A percentile compares a stretch with the other conserved stretches of the same genome.
These are phyloP conservation scores for Coniferiporia weirii DNA, from an alignment of 1,284 basidiomycete genomes.

Conservation along the genomic window DNA sequence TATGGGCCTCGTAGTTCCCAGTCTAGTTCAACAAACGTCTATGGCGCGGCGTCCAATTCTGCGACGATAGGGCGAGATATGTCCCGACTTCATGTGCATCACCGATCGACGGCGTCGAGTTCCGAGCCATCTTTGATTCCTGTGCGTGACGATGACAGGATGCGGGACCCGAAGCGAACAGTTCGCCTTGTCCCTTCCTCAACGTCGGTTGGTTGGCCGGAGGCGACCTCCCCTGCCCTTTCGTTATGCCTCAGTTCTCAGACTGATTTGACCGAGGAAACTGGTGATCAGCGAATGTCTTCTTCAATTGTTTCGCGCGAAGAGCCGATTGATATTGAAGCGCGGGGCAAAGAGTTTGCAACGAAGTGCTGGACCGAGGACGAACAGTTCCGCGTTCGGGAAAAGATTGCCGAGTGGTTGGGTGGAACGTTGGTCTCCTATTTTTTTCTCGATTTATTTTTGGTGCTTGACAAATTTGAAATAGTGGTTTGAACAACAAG, in stretches of 20 bases:
- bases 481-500: constrained; percentile 72
- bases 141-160: constrained; percentile 36
- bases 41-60: constrained; percentile 26
- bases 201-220: constrained; percentile 20
- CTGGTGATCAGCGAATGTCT: constrained; percentile 4
- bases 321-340: constrained; percentile 51
- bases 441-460: constrained; percentile 9
- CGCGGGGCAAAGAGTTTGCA: constrained; percentile 70
- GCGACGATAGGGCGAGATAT: constrained; percentile 40
- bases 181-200: constrained; percentile 20
- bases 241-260: constrained; percentile 38
- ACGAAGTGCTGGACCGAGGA: constrained; percentile 85
- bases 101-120: constrained; percentile 64
- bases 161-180: constrained; percentile 35
- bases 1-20: constrained; percentile 13
- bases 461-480: neutral
- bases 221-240: constrained; percentile 23
- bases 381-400: constrained; percentile 74
- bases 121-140: constrained; percentile 73
- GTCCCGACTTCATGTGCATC: constrained; percentile 51
- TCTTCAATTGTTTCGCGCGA: constrained; percentile 40
- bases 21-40: constrained; percentile 27
- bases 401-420: constrained; percentile 95
- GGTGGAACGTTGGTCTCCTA: constrained; percentile 71
- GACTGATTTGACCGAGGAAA: constrained; percentile 46